A percentile compares a stretch with the other conserved stretches of the same genome.
phyloP scores from a whole-genome alignment of 2,329 filamentous ascomycete genomes.

The Cytospora schulzeri region DNA sequence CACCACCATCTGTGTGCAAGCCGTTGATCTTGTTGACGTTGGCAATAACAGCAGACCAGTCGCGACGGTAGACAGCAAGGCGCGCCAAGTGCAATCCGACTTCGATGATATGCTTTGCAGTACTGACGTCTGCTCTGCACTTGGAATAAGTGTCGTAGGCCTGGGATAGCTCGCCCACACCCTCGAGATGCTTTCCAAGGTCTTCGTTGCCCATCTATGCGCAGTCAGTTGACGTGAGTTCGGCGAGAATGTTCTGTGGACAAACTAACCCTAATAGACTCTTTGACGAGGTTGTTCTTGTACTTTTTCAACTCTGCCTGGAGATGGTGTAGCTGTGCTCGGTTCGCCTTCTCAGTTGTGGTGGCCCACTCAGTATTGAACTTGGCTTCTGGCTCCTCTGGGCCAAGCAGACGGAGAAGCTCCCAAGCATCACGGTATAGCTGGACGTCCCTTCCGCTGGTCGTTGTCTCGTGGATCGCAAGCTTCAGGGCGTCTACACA shows the following conservation, averaged over 20 bases:
- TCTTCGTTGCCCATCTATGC: constrained; percentile 91
- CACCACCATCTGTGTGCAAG: constrained; percentile 46
- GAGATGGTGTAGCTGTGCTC: constrained; percentile 71
- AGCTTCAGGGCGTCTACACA: constrained; percentile 78
- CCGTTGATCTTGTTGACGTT: constrained; percentile 64
- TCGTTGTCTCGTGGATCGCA: constrained; percentile 71
- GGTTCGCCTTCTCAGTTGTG: constrained; percentile 65
- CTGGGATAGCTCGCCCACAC: constrained; percentile 70
- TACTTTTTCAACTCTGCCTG: constrained; percentile 87
- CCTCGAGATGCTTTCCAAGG: constrained; percentile 79
- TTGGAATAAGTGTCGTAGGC: constrained; percentile 78
- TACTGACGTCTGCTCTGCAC: constrained; percentile 90
- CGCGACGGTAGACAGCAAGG: constrained; percentile 73
- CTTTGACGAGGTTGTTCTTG: constrained; percentile 96
- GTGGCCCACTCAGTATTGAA: constrained; percentile 78
- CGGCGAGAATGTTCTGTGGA: neutral
- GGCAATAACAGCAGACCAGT: constrained; percentile 72
- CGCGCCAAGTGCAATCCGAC: constrained; percentile 79
- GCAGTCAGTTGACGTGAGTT: constrained; percentile 1
- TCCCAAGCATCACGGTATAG: constrained; percentile 72
- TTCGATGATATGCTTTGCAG: constrained; percentile 79
- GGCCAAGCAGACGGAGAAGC: constrained; percentile 63
- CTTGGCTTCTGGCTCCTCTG: constrained; percentile 67
- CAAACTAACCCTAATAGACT: constrained; percentile 79
- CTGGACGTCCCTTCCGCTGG: constrained; percentile 70